These are phyloP conservation scores for Paecilomyces dactylethromorphus DNA, from an alignment of 2,329 filamentous ascomycete genomes.

Conservation along the genomic window DNA sequence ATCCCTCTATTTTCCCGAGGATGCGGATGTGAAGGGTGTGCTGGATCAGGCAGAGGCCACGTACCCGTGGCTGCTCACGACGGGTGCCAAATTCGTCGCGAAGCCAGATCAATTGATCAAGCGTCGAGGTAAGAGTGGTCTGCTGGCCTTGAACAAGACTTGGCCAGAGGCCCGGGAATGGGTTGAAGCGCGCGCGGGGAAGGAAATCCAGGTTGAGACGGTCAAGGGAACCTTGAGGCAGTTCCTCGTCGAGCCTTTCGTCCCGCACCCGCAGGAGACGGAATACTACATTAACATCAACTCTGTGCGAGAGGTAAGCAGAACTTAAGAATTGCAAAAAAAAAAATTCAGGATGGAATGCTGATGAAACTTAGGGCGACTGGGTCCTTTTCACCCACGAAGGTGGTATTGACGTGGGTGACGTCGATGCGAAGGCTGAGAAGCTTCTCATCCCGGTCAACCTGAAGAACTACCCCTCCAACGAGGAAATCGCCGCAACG, in stretches of 20 bases:
- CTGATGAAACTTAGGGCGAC: conserved; percentile 62
- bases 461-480: conserved; percentile 88
- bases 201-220: conserved; percentile 88
- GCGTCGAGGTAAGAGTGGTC: conserved; percentile 96
- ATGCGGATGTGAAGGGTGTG: conserved; percentile 72
- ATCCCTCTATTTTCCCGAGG: conserved; percentile 86
- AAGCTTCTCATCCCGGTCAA: conserved; percentile 97
- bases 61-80: conserved; percentile 87
- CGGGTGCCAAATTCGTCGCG: conserved; percentile 87
- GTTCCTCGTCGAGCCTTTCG: conserved; percentile 97
- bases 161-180: conserved; percentile 92
- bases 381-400: conserved; percentile 99
- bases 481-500: conserved; percentile 78
- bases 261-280: conserved; percentile 88
- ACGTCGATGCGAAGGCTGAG: conserved; percentile 98
- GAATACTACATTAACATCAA: conserved; percentile 99
- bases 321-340: conserved; percentile 2
- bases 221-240: conserved; percentile 82
- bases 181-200: conserved; percentile 87
- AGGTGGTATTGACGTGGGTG: conserved; percentile 98
- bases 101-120: conserved; percentile 99
- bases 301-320: conserved; percentile 95
- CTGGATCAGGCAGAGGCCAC: conserved; percentile 93
- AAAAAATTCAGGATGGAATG: not conserved
- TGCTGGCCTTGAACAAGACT: conserved; percentile 92